Evolutionary conservation across 495 filamentous ascomycete species (phyloP).

Genomic region (Hypoxylon intermedium): DNA sequence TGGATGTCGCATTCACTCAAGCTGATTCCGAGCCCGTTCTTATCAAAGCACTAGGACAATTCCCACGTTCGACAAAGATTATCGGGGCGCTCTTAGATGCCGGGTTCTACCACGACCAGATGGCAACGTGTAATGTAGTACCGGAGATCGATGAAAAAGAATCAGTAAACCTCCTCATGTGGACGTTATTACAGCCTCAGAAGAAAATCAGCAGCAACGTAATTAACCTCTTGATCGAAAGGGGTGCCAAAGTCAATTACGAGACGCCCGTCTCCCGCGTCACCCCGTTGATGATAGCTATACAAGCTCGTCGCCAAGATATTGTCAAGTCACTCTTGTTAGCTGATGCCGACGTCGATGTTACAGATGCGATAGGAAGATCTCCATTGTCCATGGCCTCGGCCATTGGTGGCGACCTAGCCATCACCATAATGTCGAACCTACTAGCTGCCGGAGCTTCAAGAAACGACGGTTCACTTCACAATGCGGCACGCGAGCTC

Average conservation of each 20-base stretch:
- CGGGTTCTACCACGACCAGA: conserved; percentile 57
- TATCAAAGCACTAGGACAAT: conserved; percentile 51
- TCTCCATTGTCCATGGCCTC: conserved; percentile 58
- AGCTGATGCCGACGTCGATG: conserved; percentile 54
- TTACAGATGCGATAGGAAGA: conserved; percentile 50
- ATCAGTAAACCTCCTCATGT: conserved; percentile 53
- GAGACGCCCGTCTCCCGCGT: conserved; percentile 51
- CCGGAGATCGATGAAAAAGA: conserved; percentile 51
- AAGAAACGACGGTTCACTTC: conserved; percentile 57
- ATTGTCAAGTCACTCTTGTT: conserved; percentile 52
- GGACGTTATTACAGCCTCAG: conserved; percentile 56
- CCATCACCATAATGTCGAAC: conserved; percentile 53
- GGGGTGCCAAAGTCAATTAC: conserved; percentile 56
- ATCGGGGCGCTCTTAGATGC: conserved; percentile 52
- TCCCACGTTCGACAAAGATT: conserved; percentile 52
- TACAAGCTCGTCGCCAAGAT: conserved; percentile 51
- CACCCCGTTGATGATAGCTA: conserved; percentile 58
- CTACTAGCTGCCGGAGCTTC: conserved; percentile 54
- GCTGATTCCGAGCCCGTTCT: conserved; percentile 47
- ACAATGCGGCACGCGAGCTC: conserved; percentile 56
- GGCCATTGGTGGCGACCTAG: conserved; percentile 54
- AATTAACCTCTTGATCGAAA: conserved; percentile 51
- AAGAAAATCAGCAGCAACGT: conserved; percentile 55
- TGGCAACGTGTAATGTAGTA: conserved; percentile 43
- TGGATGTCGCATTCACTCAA: conserved; percentile 51